Base-by-base conservation (phyloP, 805 yeast genomes). In the Saturnispora bothae region DNA sequence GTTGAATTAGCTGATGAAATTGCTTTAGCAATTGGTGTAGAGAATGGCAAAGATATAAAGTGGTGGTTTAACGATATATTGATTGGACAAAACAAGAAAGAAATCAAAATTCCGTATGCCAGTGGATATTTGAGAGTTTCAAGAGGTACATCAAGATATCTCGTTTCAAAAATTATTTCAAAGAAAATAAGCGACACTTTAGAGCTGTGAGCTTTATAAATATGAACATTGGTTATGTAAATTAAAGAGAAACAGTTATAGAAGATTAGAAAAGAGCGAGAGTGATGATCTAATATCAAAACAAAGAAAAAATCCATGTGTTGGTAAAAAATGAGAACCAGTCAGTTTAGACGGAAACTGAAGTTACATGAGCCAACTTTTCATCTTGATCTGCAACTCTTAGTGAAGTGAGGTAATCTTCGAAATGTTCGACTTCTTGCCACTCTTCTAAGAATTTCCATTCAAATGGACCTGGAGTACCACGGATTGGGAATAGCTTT, bases 371-470 rank as follows among this genome's bases (percentile, higher is more conserved):
- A 6, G 25, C 9, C 6, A 6, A 22, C 12, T 26, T 26, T 26
- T 32, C 28, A 3, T 32, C 16, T 9, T 20, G 25, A 26, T 34
- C 37, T 10, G 12, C 20, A 14, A 23, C 9, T 28, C 40, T 38
- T 10, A 38, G 19, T n/a, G 28, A 19, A n/a, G 25, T 37, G 17
- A 55, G 46, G 35, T 47, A 43, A 5, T 60, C 66, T 33, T 68
- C 75, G 50, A 78, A 78, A 44, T 73, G 70, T 48, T 78, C 83
- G 35, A 76, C 83, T 36, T 77, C 76, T 35, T 64, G 68, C 66
- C 69, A 68, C 48, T 73, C 70, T 59, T 78, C 84, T 40, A 51
- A 60, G 80, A 86, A 80, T 12, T 71, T 76, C 46, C 64, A 66
- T 41, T 71, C 71, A 29, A 76, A 62, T 31, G 63, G 54, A 39